These are phyloP conservation scores for Acidiella bohemica DNA, from an alignment of 495 filamentous ascomycete genomes.

Conservation along the genomic window DNA sequence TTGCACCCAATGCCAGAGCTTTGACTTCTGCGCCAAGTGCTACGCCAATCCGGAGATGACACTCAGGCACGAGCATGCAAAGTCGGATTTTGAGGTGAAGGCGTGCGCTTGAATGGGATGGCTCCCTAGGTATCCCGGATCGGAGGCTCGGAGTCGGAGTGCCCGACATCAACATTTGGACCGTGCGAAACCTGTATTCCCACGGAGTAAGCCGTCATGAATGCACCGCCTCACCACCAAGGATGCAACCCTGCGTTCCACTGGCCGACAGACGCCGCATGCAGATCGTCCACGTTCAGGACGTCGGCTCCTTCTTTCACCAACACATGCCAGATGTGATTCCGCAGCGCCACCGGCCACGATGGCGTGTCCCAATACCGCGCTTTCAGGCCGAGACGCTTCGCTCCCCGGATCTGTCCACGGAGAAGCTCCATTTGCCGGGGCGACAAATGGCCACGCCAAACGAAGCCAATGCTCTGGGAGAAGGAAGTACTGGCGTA, in stretches of 20 bases:
- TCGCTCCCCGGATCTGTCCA: slow-evolving; percentile 53
- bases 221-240: too few species aligned
- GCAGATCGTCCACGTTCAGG: slow-evolving; percentile 67
- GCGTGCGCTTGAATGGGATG: too few species aligned
- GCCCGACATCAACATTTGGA: too few species aligned
- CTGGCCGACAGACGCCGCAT: slow-evolving; percentile 36
- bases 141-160: too few species aligned
- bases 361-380: slow-evolving; percentile 68
- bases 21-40: too few species aligned
- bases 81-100: too few species aligned
- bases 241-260: slow-evolving; percentile 26
- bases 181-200: too few species aligned
- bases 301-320: slow-evolving; percentile 56
- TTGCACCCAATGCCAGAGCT: too few species aligned
- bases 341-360: slow-evolving; percentile 62
- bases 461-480: slow-evolving; percentile 35
- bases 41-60: too few species aligned
- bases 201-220: too few species aligned
- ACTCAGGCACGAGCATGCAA: too few species aligned
- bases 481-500: slow-evolving; percentile 41
- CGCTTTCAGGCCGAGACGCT: slow-evolving; percentile 53
- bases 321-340: slow-evolving; percentile 63
- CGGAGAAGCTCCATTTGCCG: slow-evolving; percentile 48
- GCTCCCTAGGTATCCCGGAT: too few species aligned
- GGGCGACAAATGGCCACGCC: slow-evolving; percentile 29